These are phyloP conservation scores for Euphorbia celastroides DNA, from an alignment of 441 rosid species.

Conservation along the genomic window DNA sequence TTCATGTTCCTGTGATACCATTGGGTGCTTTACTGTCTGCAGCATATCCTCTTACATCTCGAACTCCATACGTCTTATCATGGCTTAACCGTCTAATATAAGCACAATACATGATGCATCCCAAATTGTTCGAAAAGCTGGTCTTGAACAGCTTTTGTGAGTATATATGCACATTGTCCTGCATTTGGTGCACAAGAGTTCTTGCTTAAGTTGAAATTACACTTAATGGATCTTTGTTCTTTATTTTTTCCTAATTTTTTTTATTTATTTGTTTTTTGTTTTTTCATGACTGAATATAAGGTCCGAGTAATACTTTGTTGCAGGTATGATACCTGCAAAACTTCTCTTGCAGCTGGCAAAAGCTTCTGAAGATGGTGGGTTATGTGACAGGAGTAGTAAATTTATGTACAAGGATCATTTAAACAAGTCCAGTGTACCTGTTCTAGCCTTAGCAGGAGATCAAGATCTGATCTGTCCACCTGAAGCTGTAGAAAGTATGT, in stretches of 20 bases:
- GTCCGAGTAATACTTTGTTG: no score
- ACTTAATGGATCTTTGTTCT: no score
- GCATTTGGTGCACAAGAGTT: no score
- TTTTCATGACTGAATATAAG: no score
- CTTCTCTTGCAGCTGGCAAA: conserved; percentile 81
- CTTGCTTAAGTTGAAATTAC: no score
- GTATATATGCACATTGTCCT: no score
- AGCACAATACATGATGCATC: conserved; percentile 96
- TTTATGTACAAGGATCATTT: conserved; percentile 68
- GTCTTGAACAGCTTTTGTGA: conserved; percentile 91
- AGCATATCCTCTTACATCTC: conserved; percentile 80
- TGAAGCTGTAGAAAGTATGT: conserved; percentile 56
- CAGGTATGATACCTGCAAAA: conserved; percentile 85
- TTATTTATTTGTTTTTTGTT: no score
- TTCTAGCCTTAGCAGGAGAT: conserved; percentile 80
- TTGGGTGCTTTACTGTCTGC: conserved; percentile 79
- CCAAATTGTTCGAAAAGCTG: conserved; percentile 82
- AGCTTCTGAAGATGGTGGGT: conserved; percentile 70
- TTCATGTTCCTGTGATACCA: conserved; percentile 91
- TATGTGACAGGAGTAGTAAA: conserved; percentile 57
- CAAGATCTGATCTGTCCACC: conserved; percentile 83
- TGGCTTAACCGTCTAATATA: conserved; percentile 86
- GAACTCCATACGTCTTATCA: conserved; percentile 72
- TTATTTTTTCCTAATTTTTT: no score
- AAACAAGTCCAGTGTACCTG: conserved; percentile 49